These are phyloP conservation scores for Epichloe baconii DNA, from an alignment of 2,329 filamentous ascomycete species.

Conservation along the genomic window DNA sequence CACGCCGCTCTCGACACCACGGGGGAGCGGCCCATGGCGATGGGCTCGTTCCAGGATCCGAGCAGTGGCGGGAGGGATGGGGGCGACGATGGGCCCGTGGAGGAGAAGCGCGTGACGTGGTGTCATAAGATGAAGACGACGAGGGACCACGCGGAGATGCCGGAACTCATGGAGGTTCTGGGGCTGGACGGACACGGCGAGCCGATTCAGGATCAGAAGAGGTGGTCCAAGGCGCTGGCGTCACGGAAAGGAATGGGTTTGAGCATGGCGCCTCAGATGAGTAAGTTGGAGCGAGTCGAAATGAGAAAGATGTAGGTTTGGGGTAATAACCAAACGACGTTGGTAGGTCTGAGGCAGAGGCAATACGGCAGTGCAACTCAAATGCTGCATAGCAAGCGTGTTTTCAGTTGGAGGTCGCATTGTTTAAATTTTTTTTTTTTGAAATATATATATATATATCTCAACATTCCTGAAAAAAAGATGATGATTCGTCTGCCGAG, in stretches of 20 bases:
- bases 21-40: slow-evolving; percentile 16
- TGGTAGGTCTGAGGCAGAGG: not conserved
- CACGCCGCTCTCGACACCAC: slow-evolving; percentile 32
- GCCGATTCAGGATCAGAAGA: slow-evolving; percentile 26
- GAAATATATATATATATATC: too few species aligned
- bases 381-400: not conserved
- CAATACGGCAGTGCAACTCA: too few species aligned
- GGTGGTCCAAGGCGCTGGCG: slow-evolving; percentile 33
- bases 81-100: slow-evolving; percentile 18
- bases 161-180: slow-evolving; percentile 49
- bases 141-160: slow-evolving; percentile 62
- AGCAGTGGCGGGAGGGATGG: slow-evolving; percentile 4
- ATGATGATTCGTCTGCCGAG: too few species aligned
- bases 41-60: slow-evolving; percentile 11
- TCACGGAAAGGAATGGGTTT: slow-evolving; percentile 40
- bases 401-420: not conserved
- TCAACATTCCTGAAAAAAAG: too few species aligned
- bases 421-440: too few species aligned
- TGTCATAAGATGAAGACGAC: slow-evolving; percentile 73
- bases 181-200: slow-evolving; percentile 36
- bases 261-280: slow-evolving; percentile 37
- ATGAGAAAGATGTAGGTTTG: not conserved
- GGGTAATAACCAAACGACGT: too few species aligned
- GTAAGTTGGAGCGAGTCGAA: slow-evolving; percentile 24
- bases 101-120: slow-evolving; percentile 57